phyloP scores from a whole-genome alignment of 2,329 filamentous ascomycete genomes.

The Alternaria alternata region DNA sequence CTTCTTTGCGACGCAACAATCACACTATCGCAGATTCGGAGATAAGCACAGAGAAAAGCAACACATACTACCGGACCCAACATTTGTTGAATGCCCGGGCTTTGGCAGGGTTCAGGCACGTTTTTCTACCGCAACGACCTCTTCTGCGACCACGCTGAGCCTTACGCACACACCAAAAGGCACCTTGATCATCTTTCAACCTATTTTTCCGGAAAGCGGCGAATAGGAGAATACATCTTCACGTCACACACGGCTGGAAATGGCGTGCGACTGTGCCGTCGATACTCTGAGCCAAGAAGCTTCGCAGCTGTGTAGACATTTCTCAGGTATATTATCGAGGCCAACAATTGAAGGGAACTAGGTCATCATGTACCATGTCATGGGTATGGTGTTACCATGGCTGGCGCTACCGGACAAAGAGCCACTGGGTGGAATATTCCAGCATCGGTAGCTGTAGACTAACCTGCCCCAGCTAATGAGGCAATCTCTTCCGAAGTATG shows the following conservation, averaged over 20 bases:
- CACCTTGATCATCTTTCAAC: not conserved
- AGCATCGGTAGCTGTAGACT: not conserved
- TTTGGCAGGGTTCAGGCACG: not conserved
- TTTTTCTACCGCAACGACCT: slow-evolving; percentile 1
- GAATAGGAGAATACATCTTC: slow-evolving; percentile 9
- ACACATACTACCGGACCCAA: not conserved
- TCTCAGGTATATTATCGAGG: not conserved
- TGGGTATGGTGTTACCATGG: not conserved
- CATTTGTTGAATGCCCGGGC: not conserved
- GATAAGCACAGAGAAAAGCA: not conserved
- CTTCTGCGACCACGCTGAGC: slow-evolving; percentile 16
- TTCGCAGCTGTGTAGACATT: not conserved
- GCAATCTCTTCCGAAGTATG: not conserved
- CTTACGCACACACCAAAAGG: slow-evolving; percentile 11
- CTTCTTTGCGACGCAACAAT: not conserved
- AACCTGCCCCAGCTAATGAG: not conserved
- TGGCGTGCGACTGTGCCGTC: slow-evolving; percentile 12
- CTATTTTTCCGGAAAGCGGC: not conserved
- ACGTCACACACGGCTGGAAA: slow-evolving; percentile 6
- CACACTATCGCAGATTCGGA: not conserved
- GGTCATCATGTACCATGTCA: not conserved
- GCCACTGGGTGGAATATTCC: not conserved
- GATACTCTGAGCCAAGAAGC: not conserved
- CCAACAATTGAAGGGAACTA: not conserved
- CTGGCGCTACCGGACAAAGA: not conserved